Conservation (phyloP, 78 protist genomes). For the Corallochytrium limacisporum region DNA sequence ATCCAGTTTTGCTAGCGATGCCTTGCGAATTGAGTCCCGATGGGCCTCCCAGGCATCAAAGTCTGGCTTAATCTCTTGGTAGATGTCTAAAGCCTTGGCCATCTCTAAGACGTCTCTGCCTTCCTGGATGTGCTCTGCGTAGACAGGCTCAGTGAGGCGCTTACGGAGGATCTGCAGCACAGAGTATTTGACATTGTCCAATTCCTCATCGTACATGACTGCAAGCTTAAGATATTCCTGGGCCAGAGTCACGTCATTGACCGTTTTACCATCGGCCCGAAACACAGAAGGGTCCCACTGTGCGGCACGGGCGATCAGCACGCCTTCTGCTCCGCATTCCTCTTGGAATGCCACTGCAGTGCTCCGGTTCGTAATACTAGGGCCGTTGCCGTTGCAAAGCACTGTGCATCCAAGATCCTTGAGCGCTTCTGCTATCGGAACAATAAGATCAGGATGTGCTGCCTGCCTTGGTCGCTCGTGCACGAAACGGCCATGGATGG, state of each 20-base stretch:
- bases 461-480: slow-evolving; percentile 18
- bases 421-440: neutral
- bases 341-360: too few species aligned
- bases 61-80: too few species aligned
- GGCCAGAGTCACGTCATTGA: neutral
- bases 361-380: too few species aligned
- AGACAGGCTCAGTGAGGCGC: too few species aligned
- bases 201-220: neutral
- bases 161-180: neutral
- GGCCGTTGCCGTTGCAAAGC: too few species aligned
- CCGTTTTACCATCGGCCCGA: neutral
- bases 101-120: too few species aligned
- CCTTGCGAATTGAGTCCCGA: too few species aligned
- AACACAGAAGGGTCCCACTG: slow-evolving; percentile 27
- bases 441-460: neutral
- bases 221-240: neutral
- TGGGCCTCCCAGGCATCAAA: too few species aligned
- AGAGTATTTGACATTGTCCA: neutral
- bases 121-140: too few species aligned
- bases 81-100: too few species aligned
- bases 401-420: too few species aligned
- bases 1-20: too few species aligned
- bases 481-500: slow-evolving; percentile 32
- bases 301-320: slow-evolving; percentile 50
- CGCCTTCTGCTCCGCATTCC: neutral